Evolutionary conservation across 257 asterid genomes (phyloP), one percentile per base, ranked within the genome.

Genomic region (Fraxinus excelsior): DNA sequence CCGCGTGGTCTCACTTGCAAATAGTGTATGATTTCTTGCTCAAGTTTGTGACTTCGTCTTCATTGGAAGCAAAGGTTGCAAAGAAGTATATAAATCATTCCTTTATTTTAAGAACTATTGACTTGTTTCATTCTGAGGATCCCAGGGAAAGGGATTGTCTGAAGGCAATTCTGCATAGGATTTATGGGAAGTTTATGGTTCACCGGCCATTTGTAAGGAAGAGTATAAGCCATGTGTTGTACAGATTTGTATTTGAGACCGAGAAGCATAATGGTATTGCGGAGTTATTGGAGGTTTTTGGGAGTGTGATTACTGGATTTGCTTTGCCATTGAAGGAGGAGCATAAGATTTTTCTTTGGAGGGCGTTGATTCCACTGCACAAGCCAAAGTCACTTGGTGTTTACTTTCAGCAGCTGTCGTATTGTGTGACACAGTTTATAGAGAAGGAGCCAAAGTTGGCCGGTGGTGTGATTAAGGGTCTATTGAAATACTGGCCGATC

Each of bases 401-500:
- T 79, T 92, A 94, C 77, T 88, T 85, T 77, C 97, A 92, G 82
- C 97, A 94, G 87, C 88, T 94, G 74, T 82, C 94, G 3, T 92
- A 88, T 82, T 94, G 97, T 56, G 84, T 91, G 79, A 82, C 73
- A 23, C 98, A 92, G 84, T 92, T 87, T 74, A 73, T 92, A 1
- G 97, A 92, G 85, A 94, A 94, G 88, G 97, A 94, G 31, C 98
- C 96, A 9, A 88, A 87, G 79, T 80, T 94, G 85, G 96, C 94
- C 32, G 79, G 90, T 66, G 73, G 81, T 21, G 88, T 91, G 76
- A 87, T 94, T 32, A 82, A 71, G 74, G 98, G 98, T 37, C 84
- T 92, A 80, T 88, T 94, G 80, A 91, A 86, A 78, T 89, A 86
- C 80, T 94, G 98, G 98, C 97, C 98, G 5, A 82, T 91, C 64